Percentiles rank a stretch among this genome's conserved stretches.
Conservation (phyloP, 192 early-diverging fungal genomes). For the Dimargaris cristalligena region DNA sequence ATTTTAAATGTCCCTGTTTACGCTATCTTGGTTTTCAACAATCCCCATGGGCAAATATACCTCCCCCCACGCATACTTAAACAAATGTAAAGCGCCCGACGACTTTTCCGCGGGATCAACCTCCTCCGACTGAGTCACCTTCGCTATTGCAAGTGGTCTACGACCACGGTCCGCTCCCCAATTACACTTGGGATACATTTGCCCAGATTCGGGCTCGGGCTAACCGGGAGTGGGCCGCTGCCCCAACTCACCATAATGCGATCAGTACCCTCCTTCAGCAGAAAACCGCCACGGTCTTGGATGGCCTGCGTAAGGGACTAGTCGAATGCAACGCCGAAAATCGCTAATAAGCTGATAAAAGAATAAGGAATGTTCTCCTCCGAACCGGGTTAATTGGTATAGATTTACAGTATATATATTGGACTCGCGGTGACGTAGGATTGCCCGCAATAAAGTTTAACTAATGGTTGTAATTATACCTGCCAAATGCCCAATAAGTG, state of each 20-base stretch:
- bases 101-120: conserved; percentile 19
- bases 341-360: neutral
- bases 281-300: neutral
- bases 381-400: neutral
- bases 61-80: too few species aligned
- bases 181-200: conserved; percentile 3
- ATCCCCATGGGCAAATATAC: neutral
- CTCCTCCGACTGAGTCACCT: neutral
- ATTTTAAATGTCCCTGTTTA: neutral
- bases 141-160: conserved; percentile 3
- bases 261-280: neutral
- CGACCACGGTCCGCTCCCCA: conserved; percentile 2
- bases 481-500: too few species aligned
- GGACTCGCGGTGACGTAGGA: too few species aligned
- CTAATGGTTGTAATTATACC: too few species aligned
- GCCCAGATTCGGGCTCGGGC: neutral
- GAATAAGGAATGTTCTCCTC: neutral
- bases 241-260: neutral
- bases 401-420: too few species aligned
- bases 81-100: conserved; percentile 21
- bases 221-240: neutral
- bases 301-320: neutral
- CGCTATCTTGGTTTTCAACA: neutral
- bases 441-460: too few species aligned
- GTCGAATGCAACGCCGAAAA: neutral